A percentile compares a stretch with the other conserved stretches of the same genome.
Evolutionary conservation across 1,284 basidiomycete genomes (phyloP).

Genomic region (Puccinia novopanici): DNA sequence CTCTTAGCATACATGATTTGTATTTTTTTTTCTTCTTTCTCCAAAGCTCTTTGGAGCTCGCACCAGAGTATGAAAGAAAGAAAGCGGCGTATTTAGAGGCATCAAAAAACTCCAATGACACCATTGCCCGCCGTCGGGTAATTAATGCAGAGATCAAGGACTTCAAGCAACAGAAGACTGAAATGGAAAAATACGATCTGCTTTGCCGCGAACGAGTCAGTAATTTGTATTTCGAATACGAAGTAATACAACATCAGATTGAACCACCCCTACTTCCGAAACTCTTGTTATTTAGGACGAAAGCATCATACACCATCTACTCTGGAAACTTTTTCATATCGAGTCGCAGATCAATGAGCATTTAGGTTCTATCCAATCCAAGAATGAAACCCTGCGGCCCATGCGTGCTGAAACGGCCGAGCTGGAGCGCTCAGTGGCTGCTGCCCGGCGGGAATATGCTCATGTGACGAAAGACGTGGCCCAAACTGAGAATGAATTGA

Average conservation of each 20-base stretch:
- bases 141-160: conserved; percentile 95
- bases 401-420: conserved; percentile 64
- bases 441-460: conserved; percentile 76
- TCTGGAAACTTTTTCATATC: conserved; percentile 90
- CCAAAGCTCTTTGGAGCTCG: conserved; percentile 69
- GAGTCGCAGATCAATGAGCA: conserved; percentile 76
- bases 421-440: conserved; percentile 73
- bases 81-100: conserved; percentile 84
- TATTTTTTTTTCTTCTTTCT: background rate
- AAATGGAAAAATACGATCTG: conserved; percentile 83
- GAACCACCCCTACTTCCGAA: background rate
- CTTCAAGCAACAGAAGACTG: conserved; percentile 93
- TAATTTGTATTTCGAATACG: conserved; percentile 34
- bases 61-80: conserved; percentile 83
- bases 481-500: conserved; percentile 74
- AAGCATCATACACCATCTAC: conserved; percentile 74
- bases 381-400: conserved; percentile 70
- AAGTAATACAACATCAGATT: background rate
- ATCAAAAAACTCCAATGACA: conserved; percentile 87
- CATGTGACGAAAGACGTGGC: conserved; percentile 72
- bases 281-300: conserved; percentile 66
- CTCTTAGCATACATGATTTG: background rate
- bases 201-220: conserved; percentile 72
- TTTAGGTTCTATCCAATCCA: conserved; percentile 69
- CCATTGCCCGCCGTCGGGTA: conserved; percentile 87